Percentiles rank a stretch among this genome's conserved stretches.
phyloP scores from a whole-genome alignment of 441 rosid species.

The Viola pubescens region DNA sequence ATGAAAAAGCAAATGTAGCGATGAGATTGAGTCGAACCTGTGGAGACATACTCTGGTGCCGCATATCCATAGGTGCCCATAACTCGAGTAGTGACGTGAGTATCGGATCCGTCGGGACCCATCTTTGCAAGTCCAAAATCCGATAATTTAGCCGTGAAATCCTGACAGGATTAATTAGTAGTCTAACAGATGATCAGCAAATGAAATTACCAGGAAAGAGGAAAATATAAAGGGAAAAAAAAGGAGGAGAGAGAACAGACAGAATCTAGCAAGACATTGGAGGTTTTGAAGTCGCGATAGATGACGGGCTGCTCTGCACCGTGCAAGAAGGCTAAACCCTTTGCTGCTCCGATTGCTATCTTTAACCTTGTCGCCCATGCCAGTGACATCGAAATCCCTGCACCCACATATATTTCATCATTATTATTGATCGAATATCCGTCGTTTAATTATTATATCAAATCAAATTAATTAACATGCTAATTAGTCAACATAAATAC shows the following conservation, averaged over 20 bases:
- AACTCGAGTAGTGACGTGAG: slow-evolving; percentile 77
- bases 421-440: not conserved
- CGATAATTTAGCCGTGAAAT: slow-evolving; percentile 67
- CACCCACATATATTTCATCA: not conserved
- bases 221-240: not conserved
- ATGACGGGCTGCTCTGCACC: slow-evolving; percentile 67
- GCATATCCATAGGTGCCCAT: slow-evolving; percentile 96
- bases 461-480: not conserved
- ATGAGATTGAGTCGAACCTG: slow-evolving; percentile 34
- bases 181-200: no score
- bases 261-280: slow-evolving; percentile 75
- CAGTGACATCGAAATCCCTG: slow-evolving; percentile 64
- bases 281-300: slow-evolving; percentile 80
- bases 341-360: slow-evolving; percentile 86
- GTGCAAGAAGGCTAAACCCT: slow-evolving; percentile 83
- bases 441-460: not conserved
- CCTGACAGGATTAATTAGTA: slow-evolving; percentile 26
- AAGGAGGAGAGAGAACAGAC: slow-evolving; percentile 26
- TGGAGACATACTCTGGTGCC: slow-evolving; percentile 85
- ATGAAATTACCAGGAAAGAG: no score
- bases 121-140: slow-evolving; percentile 92
- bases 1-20: no score
- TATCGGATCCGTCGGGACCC: slow-evolving; percentile 73
- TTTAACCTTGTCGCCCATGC: slow-evolving; percentile 76
- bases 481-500: not conserved